Evolutionary conservation across 768 basidiomycete species (phyloP), one percentile per base, ranked within the genome.

Genomic region (Neoboletus magnificus): DNA sequence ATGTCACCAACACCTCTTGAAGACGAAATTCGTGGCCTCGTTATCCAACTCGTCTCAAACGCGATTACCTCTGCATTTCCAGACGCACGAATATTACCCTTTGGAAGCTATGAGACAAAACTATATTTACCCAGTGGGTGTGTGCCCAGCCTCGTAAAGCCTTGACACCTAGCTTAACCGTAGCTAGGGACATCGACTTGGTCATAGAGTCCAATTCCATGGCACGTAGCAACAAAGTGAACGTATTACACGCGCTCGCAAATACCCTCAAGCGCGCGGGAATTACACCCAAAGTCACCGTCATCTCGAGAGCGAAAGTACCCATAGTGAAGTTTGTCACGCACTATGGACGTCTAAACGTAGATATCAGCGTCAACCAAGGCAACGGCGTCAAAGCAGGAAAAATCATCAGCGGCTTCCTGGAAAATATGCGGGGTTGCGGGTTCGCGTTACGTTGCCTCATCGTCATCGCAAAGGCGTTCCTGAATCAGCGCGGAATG

Each of bases 291-390:
- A 82, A 85, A 42, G 89, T 98, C 37, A 87, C 87, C 29, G 85
- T 98, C 70, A 93, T 99, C 60, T 86, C 87, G 29, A 93, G 87
- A 76, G 95, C 97, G 50, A 91, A 87, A 73, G 95, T 98, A 8
- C 97, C 97, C 30, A 98, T 99, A 69, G 81, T 99, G 72, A 99
- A 99, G 74, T 97, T 98, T 68, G 75, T 89, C 52, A 93, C 95
- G 3, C 80, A 76, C 10, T 82, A 86, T 58, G 94, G 91, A 22
- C 82, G 83, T 37, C 85, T 97, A 67, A 82, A 90, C 55, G 91
- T 99, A 60, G 96, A 99, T 66, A 91, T 98, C 66, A 93, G 91
- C 66, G 77, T 98, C 54, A 98, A 98, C 70, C 93, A 96, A 73
- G 81, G 76, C 12, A 93, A 91, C 61, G 96, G 94, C 11, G 74